Base-by-base conservation (phyloP, 768 basidiomycete species). In the Auriculariales sp. region DNA sequence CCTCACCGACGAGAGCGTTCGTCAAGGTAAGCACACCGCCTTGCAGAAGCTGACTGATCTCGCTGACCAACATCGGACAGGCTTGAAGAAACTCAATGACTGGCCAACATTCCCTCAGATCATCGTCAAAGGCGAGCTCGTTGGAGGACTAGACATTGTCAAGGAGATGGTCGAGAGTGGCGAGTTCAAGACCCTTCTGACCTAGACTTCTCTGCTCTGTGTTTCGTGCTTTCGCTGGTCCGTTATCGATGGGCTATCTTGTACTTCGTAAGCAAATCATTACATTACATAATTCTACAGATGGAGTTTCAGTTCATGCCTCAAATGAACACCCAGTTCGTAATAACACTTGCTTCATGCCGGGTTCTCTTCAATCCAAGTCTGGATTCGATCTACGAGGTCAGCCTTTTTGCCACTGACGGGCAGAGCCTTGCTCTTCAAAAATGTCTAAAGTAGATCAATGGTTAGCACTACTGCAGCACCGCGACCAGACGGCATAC, bases 141-240 rank as follows among this genome's bases (percentile, higher is more conserved):
- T 95, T 14, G 94, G 94, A n/a, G 94, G 94, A 3, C 66, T 98
- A 47, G 94, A 99, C 61, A 81, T 98, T 47, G 76, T 93, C 22
- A 76, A 79, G 62, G 94, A 97, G 67, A 85, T 93, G 85, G 76
- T 75, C 12, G 76, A 82, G 28, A 81, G 60, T 52, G 89, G 83
- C 19, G 92, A 95, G 65, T 74, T 93, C 51, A 62, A 69, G 48
- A 78, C 84, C 46, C 28, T 69, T 22, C 25, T 63, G 33, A 50
- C 64, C 15, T 11, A 44, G 5, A 28, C 28, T 24, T 31, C 29
- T 9, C n/a, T 46, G 39, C 22, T 22, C 22, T 9, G 3, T 24
- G 19, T 12, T 19, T 12, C 27, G 19, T 44, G 27, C 15, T 7
- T 32, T 32, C 15, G 7, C 31, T 7, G 9, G 31, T 32, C 9